These are phyloP conservation scores for Ophiocordyceps unilateralis DNA, from an alignment of 2,329 filamentous ascomycete species.

Conservation along the genomic window DNA sequence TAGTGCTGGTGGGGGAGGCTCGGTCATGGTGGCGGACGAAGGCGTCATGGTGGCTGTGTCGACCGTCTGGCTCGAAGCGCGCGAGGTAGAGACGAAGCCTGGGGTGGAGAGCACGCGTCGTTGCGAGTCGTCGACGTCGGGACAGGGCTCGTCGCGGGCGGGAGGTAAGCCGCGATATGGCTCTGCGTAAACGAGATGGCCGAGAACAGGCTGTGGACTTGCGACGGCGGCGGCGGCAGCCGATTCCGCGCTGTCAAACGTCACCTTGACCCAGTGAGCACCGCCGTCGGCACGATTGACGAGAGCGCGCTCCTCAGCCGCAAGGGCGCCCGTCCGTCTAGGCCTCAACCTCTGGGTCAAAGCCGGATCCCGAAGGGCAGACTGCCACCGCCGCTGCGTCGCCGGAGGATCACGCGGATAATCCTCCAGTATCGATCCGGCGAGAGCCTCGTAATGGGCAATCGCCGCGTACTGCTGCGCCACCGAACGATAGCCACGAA, in stretches of 20 bases:
- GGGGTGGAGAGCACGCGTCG: constrained; percentile 10
- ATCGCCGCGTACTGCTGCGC: constrained; percentile 71
- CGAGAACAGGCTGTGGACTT: constrained; percentile 56
- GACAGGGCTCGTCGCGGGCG: constrained; percentile 43
- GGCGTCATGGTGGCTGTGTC: constrained; percentile 36
- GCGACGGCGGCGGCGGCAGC: constrained; percentile 52
- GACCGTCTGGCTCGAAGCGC: constrained; percentile 36
- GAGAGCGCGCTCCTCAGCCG: constrained; percentile 55
- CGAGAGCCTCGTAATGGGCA: constrained; percentile 73
- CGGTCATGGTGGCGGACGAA: constrained; percentile 28
- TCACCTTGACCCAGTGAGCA: constrained; percentile 82
- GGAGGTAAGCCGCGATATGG: constrained; percentile 49
- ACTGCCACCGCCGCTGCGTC: constrained; percentile 52
- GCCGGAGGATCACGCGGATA: constrained; percentile 74
- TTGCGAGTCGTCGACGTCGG: constrained; percentile 26
- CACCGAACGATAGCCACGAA: constrained; percentile 58
- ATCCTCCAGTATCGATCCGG: constrained; percentile 78
- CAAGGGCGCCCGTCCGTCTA: constrained; percentile 31
- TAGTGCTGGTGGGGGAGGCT: constrained; percentile 6
- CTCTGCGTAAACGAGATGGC: constrained; percentile 55
- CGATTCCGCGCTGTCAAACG: constrained; percentile 57
- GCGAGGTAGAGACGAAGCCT: constrained; percentile 12
- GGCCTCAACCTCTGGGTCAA: constrained; percentile 37
- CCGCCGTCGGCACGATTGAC: constrained; percentile 72
- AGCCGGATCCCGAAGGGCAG: constrained; percentile 56